Conservation (phyloP, 2,329 filamentous ascomycete species). For the Calonectria crousiana region DNA sequence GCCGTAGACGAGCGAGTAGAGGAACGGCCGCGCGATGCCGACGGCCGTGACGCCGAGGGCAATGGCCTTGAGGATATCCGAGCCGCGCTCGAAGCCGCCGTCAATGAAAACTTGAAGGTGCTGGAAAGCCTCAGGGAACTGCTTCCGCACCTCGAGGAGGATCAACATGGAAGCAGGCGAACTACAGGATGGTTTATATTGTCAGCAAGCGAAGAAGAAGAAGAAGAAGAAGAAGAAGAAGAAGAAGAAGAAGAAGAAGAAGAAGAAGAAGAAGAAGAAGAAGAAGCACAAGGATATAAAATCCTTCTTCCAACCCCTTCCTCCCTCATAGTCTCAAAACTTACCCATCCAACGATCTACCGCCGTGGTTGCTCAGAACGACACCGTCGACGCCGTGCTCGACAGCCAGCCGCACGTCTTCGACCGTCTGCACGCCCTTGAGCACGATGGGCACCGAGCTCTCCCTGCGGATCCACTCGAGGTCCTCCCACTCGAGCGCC, state of each 20-base stretch:
- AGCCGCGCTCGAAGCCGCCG: constrained; percentile 64
- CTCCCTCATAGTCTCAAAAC: not conserved
- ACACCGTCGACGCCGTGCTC: constrained; percentile 65
- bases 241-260: too few relatives aligned
- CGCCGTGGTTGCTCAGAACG: constrained; percentile 69
- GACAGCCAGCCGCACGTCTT: constrained; percentile 64
- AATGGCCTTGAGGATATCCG: constrained; percentile 66
- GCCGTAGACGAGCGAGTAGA: constrained; percentile 66
- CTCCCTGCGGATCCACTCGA: constrained; percentile 63
- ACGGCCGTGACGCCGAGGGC: constrained; percentile 66
- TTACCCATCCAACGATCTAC: constrained; percentile 64
- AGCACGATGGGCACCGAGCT: constrained; percentile 64
- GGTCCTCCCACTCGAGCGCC: constrained; percentile 63
- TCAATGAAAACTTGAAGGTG: constrained; percentile 66
- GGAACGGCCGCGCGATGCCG: constrained; percentile 64
- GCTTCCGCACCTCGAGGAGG: constrained; percentile 63
- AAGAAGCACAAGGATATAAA: too few relatives aligned
- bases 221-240: too few relatives aligned
- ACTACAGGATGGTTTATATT: not conserved
- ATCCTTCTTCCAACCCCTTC: too few relatives aligned
- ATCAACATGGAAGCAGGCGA: constrained; percentile 62
- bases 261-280: too few relatives aligned
- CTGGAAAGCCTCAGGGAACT: constrained; percentile 62
- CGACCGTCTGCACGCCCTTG: constrained; percentile 68
- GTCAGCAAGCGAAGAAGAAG: not conserved